Evolutionary conservation across 345 rosid genomes (phyloP), one percentile per base, ranked within the genome.

Genomic region (Aquilaria malaccensis): DNA sequence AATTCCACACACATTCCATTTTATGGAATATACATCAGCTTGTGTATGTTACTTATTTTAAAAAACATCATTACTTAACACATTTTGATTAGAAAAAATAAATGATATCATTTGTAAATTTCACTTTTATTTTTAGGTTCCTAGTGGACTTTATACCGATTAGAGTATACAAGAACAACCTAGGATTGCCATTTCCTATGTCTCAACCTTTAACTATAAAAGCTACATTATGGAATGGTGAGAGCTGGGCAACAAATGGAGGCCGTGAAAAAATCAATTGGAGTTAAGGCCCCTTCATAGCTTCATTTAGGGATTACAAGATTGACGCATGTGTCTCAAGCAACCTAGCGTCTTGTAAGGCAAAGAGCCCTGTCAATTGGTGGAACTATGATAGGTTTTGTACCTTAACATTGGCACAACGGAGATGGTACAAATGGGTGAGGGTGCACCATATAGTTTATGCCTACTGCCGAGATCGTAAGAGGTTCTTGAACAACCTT

Each of bases 1-100:
- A 82, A 11, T 89, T 87, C 72, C 98, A 92, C 56, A 92, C 72
- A 7, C 89, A 92, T 64, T 79, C 98, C 31, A 50, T 89, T 45
- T 51, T 85, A 11, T 92, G 98, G 98, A 92, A 92, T 74, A 75
- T 82, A 72, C 69, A 87, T 74, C 96, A 92, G 62, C 81, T 89
- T 71, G 83, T 92, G 98, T 88, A 85, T 79, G 87, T 30, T 31
- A 33, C 15, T 15, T 15, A 15, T 15, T 15, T 15, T 15, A 15
- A 15, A 15, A 15, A 15, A 15, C 15, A 15, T 15, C 15, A 15
- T 15, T 15, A 15, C 15, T 15, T 15, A 15, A 15, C 15, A 15
- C 15, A 15, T 15, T 15, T 15, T 15, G 15, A 15, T 15, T 15
- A 15, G 15, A 15, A 15, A 15, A 15, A 15, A 15, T 15, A 15